Conservation (phyloP, 257 asterid genomes). For the Ilex asprella region DNA sequence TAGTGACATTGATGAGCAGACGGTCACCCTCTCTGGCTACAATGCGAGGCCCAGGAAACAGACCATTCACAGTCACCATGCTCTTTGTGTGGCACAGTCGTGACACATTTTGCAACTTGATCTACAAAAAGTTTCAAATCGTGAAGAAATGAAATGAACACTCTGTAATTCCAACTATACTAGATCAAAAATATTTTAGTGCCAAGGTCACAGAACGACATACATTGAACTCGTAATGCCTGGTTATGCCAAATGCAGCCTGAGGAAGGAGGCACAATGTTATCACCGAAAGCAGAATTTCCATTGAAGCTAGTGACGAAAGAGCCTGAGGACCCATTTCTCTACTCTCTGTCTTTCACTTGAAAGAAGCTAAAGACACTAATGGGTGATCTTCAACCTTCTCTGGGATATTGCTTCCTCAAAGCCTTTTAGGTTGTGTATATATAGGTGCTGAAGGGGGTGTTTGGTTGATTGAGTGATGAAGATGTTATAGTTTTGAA, state of each 20-base stretch:
- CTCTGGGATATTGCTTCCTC: slow-evolving; percentile 6
- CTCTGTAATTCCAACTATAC: too few species aligned
- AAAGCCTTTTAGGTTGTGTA: not conserved
- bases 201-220: slow-evolving; percentile 1
- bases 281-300: slow-evolving; percentile 9
- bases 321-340: slow-evolving; percentile 18
- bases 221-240: slow-evolving; percentile 46
- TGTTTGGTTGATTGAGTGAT: slow-evolving; percentile 20
- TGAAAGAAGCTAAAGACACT: too few species aligned
- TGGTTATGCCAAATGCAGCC: slow-evolving; percentile 8
- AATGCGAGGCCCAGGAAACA: slow-evolving; percentile 50
- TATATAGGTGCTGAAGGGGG: slow-evolving; percentile 12
- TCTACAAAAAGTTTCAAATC: slow-evolving; percentile 12
- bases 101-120: slow-evolving; percentile 36
- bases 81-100: slow-evolving; percentile 50
- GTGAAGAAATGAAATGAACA: not conserved
- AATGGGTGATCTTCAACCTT: not conserved
- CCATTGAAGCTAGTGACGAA: not conserved
- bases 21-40: slow-evolving; percentile 58
- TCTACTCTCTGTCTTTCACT: not conserved
- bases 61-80: slow-evolving; percentile 47
- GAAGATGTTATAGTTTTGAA: not conserved
- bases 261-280: slow-evolving; percentile 18
- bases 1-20: slow-evolving; percentile 44
- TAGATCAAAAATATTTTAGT: too few species aligned